Conservation (phyloP, 2,329 filamentous ascomycete species). For the Trichothecium roseum region DNA sequence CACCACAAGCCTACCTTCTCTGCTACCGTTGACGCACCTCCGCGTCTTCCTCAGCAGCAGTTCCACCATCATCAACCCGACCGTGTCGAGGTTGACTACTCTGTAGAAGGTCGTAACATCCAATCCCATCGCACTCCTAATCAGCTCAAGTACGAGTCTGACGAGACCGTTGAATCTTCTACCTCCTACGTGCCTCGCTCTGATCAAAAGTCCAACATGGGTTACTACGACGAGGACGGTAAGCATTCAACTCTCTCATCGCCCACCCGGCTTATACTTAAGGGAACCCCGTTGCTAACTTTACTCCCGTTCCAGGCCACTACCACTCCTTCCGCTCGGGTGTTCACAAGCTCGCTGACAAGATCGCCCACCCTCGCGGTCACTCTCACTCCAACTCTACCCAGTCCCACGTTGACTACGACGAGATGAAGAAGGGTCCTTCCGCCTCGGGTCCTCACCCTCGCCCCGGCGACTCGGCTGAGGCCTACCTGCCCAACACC, state of each 20-base stretch:
- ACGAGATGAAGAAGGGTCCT: constrained; percentile 18
- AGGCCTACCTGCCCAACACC: constrained; percentile 55
- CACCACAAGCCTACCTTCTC: too few species aligned
- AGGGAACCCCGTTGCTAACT: not conserved
- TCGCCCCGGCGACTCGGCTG: constrained; percentile 16
- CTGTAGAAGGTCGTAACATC: constrained; percentile 20
- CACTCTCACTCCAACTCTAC: constrained; percentile 32
- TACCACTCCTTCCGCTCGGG: constrained; percentile 49
- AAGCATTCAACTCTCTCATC: constrained; percentile 16
- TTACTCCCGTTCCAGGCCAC: constrained; percentile 29
- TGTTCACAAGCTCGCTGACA: constrained; percentile 47
- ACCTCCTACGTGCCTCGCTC: constrained; percentile 23
- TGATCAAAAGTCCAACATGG: constrained; percentile 45
- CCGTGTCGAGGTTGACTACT: constrained; percentile 21
- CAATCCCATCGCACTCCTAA: too few species aligned
- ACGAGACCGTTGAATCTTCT: constrained; percentile 54
- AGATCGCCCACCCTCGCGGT: constrained; percentile 35
- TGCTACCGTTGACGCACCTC: constrained; percentile 15
- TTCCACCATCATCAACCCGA: constrained; percentile 10
- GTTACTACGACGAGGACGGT: constrained; percentile 56
- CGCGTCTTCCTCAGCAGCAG: constrained; percentile 11
- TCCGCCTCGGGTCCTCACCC: constrained; percentile 14
- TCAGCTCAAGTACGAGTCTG: constrained; percentile 36
- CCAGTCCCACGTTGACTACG: constrained; percentile 28
- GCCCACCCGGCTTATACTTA: not conserved